Base-by-base conservation (phyloP, 2,329 filamentous ascomycete genomes). In the Colletotrichum destructivum region DNA sequence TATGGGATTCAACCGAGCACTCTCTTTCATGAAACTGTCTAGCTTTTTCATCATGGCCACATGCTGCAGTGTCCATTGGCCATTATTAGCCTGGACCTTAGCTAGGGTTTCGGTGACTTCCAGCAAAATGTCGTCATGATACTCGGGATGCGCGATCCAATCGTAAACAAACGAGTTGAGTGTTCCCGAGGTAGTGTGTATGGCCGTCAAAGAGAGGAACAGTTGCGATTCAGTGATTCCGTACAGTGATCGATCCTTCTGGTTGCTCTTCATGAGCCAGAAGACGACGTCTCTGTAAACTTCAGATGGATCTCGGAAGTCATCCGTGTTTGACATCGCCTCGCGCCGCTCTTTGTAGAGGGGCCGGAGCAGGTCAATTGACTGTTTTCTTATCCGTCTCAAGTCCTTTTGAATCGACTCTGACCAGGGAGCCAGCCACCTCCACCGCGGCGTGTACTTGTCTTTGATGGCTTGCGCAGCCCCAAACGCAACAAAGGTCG, bases 1-100 rank as follows among this genome's bases (percentile, higher is more conserved):
- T 16, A 62, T 62, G 7, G 59, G 59, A 2, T 49, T 62, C 15
- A 62, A 15, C 0, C 59, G 59, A 12, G 59, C 44, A 40, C 59
- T 62, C 12, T 62, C 59, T 38, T 62, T 62, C 23, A 62, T 62
- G 31, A 62, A 62, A 51, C 59, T 62, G 26, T 62, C 59, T 4
- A 62, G 46, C 59, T 62, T 62, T 15, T 13, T 15, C 59, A 62
- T 62, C 59, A 49, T 62, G 7, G 59, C 59, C 18, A 62, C 59
- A 49, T 62, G 59, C 18, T 62, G 59, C 59, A 62, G 1, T 16
- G 59, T 62, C 59, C 59, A 62, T 40, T 62, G 23, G 1, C 44
- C 44, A 16, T 51, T 23, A 11, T 31, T 21, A 23, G 44, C 23
- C 31, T 51, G 59, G 1, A 62, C 59, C 0, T 62, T 49, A 2